These are phyloP conservation scores for Trametes gibbosa DNA, from an alignment of 768 basidiomycete genomes.

Conservation along the genomic window DNA sequence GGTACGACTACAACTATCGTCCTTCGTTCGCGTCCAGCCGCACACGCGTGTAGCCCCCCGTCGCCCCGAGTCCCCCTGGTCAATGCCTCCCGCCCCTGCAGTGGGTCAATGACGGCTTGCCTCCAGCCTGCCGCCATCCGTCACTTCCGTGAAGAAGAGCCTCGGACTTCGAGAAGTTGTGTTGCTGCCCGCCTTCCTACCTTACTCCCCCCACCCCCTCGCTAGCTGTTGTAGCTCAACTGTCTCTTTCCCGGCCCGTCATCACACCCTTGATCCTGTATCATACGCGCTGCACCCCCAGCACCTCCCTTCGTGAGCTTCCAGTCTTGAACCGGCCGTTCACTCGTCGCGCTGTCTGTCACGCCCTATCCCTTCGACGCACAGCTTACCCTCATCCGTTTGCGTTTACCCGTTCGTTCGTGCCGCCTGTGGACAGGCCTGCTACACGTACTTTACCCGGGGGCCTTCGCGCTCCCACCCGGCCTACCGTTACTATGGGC, in stretches of 20 bases:
- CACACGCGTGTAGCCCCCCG: neutral
- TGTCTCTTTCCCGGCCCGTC: neutral
- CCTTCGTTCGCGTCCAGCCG: slow-evolving; percentile 17
- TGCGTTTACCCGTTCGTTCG: neutral
- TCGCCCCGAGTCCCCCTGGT: too few species aligned
- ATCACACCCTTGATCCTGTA: neutral
- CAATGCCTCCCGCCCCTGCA: neutral
- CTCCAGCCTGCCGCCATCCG: too few species aligned
- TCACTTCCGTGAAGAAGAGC: slow-evolving; percentile 21
- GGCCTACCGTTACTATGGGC: neutral
- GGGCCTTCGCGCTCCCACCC: neutral
- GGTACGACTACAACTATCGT: slow-evolving; percentile 1
- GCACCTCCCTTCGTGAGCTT: neutral
- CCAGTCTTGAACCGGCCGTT: neutral
- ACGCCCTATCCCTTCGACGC: neutral
- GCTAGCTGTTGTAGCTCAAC: slow-evolving; percentile 16
- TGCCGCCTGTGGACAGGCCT: slow-evolving; percentile 11
- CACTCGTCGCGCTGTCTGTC: neutral
- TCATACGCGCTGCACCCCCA: slow-evolving; percentile 5
- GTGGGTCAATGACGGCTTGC: too few species aligned
- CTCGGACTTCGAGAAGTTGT: slow-evolving; percentile 23
- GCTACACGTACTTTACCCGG: neutral
- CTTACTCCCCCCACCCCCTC: neutral
- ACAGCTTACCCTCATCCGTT: neutral
- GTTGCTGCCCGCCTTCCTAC: slow-evolving; percentile 7